Evolutionary conservation across 108 stramenopile species (phyloP).

Genomic region (Conticribra weissflogii): DNA sequence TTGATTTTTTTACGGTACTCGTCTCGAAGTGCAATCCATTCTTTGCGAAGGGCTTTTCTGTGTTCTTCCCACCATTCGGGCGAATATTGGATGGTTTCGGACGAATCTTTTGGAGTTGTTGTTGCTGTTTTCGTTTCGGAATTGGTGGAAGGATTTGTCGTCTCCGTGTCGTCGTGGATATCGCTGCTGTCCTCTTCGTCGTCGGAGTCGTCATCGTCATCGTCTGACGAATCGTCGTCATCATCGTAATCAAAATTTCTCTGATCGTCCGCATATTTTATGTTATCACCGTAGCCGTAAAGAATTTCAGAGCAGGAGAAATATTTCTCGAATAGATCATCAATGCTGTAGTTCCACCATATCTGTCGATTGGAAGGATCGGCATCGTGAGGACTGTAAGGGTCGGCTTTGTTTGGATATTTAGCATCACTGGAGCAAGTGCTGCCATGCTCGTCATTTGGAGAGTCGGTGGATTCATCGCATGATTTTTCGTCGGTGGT

Average conservation of each 20-base stretch:
- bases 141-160: not conserved
- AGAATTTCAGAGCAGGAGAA: constrained; percentile 24
- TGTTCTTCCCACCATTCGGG: not conserved
- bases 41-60: not conserved
- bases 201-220: not conserved
- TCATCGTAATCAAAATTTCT: constrained; percentile 5
- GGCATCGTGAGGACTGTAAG: constrained; percentile 2
- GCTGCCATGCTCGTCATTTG: not conserved
- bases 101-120: too few species aligned
- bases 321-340: constrained; percentile 29
- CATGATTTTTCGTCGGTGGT: not conserved
- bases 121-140: too few species aligned
- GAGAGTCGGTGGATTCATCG: not conserved
- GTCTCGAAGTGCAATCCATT: constrained; percentile 17
- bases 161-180: not conserved
- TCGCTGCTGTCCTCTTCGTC: not conserved
- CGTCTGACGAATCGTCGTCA: constrained; percentile 2
- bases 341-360: constrained; percentile 45
- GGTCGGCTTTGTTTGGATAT: not conserved
- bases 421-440: not conserved
- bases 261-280: constrained; percentile 1
- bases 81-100: too few species aligned
- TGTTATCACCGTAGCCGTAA: constrained; percentile 21
- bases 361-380: constrained; percentile 13
- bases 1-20: constrained; percentile 39